Percentiles rank a stretch among this genome's conserved stretches.
Conservation (phyloP, 495 filamentous ascomycete genomes). For the Monascus purpureus region DNA sequence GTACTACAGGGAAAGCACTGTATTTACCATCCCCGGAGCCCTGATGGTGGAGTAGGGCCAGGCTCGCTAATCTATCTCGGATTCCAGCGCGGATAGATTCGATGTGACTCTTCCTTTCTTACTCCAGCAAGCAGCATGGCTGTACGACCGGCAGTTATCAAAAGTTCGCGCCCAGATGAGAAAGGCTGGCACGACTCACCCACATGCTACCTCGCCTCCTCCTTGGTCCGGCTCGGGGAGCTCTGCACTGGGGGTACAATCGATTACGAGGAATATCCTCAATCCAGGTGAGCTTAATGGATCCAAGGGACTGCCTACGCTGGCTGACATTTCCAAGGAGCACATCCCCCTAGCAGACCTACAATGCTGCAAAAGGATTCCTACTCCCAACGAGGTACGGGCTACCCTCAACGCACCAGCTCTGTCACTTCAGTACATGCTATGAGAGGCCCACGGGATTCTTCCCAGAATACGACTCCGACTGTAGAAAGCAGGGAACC, state of each 20-base stretch:
- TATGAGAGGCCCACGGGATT: constrained; percentile 12
- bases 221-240: constrained; percentile 37
- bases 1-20: constrained; percentile 62
- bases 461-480: constrained; percentile 34
- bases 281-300: constrained; percentile 34
- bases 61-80: constrained; percentile 3
- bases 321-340: constrained; percentile 26
- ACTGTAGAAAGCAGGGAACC: constrained; percentile 21
- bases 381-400: constrained; percentile 33
- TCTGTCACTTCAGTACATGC: constrained; percentile 43
- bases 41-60: background rate
- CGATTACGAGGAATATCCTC: constrained; percentile 43
- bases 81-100: constrained; percentile 42
- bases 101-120: constrained; percentile 76
- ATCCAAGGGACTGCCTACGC: background rate
- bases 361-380: constrained; percentile 49
- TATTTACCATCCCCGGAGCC: constrained; percentile 23
- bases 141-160: constrained; percentile 80
- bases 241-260: constrained; percentile 36
- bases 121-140: constrained; percentile 86
- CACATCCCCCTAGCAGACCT: constrained; percentile 44
- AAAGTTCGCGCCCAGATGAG: constrained; percentile 85
- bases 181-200: constrained; percentile 44
- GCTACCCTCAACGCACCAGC: constrained; percentile 37
- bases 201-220: constrained; percentile 29